phyloP scores from a whole-genome alignment of 1,284 basidiomycete genomes.

The Apiotrichum laibachii region DNA sequence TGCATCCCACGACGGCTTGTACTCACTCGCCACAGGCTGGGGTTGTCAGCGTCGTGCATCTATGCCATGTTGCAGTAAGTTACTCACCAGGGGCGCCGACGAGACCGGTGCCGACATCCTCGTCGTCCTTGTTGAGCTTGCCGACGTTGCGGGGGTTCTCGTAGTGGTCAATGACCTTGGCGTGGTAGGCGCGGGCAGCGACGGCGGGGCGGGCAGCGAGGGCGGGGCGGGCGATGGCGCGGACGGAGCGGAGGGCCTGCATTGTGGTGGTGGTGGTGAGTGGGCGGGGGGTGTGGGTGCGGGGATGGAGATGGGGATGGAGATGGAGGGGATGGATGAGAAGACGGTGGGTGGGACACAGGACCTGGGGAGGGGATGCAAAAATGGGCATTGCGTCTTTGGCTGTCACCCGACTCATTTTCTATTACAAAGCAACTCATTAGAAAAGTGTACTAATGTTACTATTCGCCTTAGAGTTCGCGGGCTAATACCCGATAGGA shows the following conservation, averaged over 20 bases:
- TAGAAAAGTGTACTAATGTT: background rate
- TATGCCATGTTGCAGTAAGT: no score
- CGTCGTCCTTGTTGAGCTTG: conserved; percentile 32
- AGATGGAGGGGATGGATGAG: background rate
- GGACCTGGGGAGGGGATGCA: background rate
- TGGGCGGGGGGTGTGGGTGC: no score
- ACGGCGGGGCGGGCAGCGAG: conserved; percentile 12
- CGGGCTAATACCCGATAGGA: no score
- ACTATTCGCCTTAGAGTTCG: no score
- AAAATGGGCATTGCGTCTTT: background rate
- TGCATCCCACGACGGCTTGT: background rate
- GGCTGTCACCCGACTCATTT: background rate
- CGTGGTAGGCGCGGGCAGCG: conserved; percentile 66
- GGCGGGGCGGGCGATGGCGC: conserved; percentile 32
- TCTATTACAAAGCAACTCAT: background rate
- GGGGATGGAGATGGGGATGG: background rate
- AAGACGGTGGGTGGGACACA: background rate
- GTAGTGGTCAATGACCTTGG: conserved; percentile 94
- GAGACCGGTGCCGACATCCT: conserved; percentile 80
- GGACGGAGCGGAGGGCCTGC: conserved; percentile 28
- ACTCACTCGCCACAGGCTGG: conserved; percentile 8
- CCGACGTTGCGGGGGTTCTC: conserved; percentile 91
- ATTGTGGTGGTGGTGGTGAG: background rate
- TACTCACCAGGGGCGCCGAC: conserved; percentile 69
- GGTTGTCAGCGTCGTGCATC: background rate